These are phyloP conservation scores for Syzygium oleosum DNA, from an alignment of 345 rosid genomes.

Conservation along the genomic window DNA sequence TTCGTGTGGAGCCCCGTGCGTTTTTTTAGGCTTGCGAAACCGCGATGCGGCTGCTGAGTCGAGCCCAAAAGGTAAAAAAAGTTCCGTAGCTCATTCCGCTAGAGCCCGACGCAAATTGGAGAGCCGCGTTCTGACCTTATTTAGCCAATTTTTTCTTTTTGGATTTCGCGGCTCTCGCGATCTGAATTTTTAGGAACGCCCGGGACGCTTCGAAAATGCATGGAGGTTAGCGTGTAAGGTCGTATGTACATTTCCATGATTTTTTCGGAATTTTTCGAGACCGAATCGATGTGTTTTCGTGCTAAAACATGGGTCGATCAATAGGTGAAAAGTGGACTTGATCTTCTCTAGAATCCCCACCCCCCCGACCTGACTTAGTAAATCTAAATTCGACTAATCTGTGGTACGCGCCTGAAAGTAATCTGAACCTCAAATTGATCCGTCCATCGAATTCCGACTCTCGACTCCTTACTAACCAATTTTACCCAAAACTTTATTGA, in stretches of 20 bases:
- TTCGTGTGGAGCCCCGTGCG: not conserved
- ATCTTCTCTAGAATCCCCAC: not conserved
- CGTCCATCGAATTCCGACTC: not conserved
- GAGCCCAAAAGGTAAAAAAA: not conserved
- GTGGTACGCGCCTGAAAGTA: not conserved
- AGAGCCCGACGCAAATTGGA: not conserved
- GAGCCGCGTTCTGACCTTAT: too few species aligned
- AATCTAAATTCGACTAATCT: too few species aligned
- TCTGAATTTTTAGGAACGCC: not conserved
- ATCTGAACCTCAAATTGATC: not conserved
- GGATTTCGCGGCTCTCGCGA: not conserved
- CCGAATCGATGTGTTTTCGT: not conserved
- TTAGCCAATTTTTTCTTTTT: not conserved
- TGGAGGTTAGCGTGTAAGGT: not conserved
- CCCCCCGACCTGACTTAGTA: not conserved
- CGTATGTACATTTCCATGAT: not conserved
- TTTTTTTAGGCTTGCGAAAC: not conserved
- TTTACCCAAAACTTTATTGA: not conserved
- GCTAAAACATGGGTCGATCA: rapidly evolving
- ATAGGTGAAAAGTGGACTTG: rapidly evolving
- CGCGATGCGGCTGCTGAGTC: not conserved
- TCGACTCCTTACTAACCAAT: not conserved
- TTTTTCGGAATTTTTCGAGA: not conserved
- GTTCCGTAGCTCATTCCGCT: not conserved
- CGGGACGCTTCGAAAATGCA: not conserved